Evolutionary conservation across 805 yeast genomes (phyloP).

Genomic region (Wickerhamiella azyma): DNA sequence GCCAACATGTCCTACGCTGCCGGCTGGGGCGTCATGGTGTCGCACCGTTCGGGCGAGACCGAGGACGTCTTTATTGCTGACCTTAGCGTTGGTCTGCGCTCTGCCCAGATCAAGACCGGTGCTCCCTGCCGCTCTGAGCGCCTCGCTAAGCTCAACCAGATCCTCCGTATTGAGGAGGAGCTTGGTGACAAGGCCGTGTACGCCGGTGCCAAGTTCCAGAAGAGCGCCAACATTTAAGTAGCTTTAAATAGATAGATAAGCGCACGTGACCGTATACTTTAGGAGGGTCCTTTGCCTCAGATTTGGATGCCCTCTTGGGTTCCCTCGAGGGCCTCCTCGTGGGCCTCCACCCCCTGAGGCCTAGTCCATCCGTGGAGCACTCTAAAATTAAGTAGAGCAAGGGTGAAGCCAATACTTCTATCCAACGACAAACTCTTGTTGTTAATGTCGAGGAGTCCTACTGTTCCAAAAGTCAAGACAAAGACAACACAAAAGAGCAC

Average conservation of each 20-base stretch:
- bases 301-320: not conserved
- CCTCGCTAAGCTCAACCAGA: slow-evolving; percentile 97
- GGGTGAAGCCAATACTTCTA: too few species aligned
- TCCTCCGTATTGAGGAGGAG: slow-evolving; percentile 96
- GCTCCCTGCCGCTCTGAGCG: slow-evolving; percentile 99
- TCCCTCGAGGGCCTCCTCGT: too few species aligned
- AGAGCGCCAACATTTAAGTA: slow-evolving; percentile 25
- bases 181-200: slow-evolving; percentile 93
- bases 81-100: slow-evolving; percentile 91
- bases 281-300: not conserved
- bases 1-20: slow-evolving; percentile 91
- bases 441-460: too few species aligned
- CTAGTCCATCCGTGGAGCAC: too few species aligned
- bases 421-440: too few species aligned
- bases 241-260: not conserved
- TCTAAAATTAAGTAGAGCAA: too few species aligned
- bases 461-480: too few species aligned
- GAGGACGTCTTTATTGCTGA: slow-evolving; percentile 98
- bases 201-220: slow-evolving; percentile 89
- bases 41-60: slow-evolving; percentile 99
- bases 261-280: too few species aligned
- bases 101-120: slow-evolving; percentile 99
- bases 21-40: slow-evolving; percentile 99
- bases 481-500: too few species aligned
- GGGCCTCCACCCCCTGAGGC: too few species aligned